phyloP scores from a whole-genome alignment of 768 basidiomycete species.

The Russula sp. region DNA sequence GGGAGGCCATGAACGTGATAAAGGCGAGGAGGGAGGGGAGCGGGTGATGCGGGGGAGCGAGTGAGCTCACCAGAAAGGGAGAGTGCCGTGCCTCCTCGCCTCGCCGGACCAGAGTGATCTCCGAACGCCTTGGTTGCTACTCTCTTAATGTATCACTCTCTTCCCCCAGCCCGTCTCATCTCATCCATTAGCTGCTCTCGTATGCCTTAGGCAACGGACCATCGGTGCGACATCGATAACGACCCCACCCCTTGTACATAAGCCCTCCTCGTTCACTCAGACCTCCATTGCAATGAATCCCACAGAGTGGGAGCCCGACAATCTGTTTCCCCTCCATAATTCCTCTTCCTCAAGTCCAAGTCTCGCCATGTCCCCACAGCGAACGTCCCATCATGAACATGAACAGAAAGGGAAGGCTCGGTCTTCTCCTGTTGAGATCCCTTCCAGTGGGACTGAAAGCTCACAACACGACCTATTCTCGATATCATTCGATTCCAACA shows the following conservation, averaged over 20 bases:
- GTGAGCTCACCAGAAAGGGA: not conserved
- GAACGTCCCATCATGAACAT: conserved; percentile 24
- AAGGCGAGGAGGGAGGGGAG: too few relatives aligned
- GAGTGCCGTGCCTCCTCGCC: not conserved
- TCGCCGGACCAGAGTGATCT: not conserved
- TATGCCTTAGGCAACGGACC: conserved; percentile 41
- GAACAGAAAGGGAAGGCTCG: conserved; percentile 55
- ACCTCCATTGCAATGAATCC: conserved; percentile 16
- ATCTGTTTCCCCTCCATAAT: conserved; percentile 5
- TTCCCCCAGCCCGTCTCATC: conserved; percentile 9
- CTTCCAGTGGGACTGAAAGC: conserved; percentile 36
- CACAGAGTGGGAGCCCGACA: conserved; percentile 8
- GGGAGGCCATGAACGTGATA: not conserved
- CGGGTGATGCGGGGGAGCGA: not conserved
- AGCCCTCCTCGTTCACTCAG: conserved; percentile 31
- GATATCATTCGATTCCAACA: conserved; percentile 29
- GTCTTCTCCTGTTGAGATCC: conserved; percentile 54
- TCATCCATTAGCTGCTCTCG: conserved; percentile 19
- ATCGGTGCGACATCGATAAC: conserved; percentile 49
- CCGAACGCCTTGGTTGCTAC: not conserved
- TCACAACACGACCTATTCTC: conserved; percentile 33
- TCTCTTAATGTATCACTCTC: conserved; percentile 17
- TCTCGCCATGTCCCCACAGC: conserved; percentile 12
- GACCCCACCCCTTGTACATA: conserved; percentile 50
- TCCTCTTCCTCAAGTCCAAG: conserved; percentile 6